phyloP scores from a whole-genome alignment of 2,329 filamentous ascomycete species.

The Colletotrichum cereale region DNA sequence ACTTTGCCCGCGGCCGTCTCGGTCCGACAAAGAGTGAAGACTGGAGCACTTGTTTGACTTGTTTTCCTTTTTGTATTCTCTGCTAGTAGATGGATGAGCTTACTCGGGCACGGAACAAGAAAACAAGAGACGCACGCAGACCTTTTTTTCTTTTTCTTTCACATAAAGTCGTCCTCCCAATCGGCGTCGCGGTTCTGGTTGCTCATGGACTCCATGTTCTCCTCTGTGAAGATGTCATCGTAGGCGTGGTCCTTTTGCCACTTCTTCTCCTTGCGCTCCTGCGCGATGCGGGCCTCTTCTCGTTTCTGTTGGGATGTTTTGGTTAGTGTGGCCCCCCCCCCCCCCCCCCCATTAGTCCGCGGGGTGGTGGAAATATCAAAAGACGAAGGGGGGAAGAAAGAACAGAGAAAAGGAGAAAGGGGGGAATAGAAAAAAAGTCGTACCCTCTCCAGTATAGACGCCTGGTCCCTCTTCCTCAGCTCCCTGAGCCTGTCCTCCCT shows the following conservation, averaged over 20 bases:
- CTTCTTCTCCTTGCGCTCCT: constrained; percentile 89
- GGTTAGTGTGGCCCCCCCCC: constrained; percentile 28
- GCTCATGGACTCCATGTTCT: constrained; percentile 80
- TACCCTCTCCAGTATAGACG: constrained; percentile 72
- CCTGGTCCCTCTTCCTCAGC: constrained; percentile 78
- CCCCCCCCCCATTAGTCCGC: no score
- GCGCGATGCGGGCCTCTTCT: constrained; percentile 78
- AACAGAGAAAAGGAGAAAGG: neutral
- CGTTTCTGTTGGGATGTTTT: constrained; percentile 74
- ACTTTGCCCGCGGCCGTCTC: no score
- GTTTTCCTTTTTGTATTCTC: neutral
- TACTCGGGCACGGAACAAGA: neutral
- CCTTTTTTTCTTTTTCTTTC: constrained; percentile 56
- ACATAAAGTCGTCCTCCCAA: constrained; percentile 96
- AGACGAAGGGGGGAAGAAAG: neutral
- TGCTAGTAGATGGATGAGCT: neutral
- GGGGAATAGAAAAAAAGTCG: constrained; percentile 43
- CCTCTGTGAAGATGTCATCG: constrained; percentile 89
- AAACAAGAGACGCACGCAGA: neutral
- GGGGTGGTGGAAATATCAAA: neutral
- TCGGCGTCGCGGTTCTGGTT: constrained; percentile 86
- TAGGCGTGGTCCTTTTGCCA: constrained; percentile 99
- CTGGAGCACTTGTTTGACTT: no score
- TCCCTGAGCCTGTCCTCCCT: constrained; percentile 81
- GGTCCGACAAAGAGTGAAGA: neutral